Conservation (phyloP, 2,329 filamentous ascomycete species). For the Cordyceps farinosa region DNA sequence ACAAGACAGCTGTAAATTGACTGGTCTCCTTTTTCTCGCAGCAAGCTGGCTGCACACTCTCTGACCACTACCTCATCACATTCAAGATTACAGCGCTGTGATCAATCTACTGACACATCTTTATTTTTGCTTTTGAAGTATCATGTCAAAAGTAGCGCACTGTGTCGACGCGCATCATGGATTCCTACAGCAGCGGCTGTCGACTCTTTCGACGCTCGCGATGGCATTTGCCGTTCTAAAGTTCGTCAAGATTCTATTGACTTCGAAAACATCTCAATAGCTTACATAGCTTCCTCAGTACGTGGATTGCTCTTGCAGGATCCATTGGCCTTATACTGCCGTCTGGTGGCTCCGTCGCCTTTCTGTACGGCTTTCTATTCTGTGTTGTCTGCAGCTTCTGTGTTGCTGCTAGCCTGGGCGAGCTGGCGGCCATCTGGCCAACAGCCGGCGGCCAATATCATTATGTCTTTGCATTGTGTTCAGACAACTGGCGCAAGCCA, state of each 20-base stretch:
- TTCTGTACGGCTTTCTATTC: slow-evolving; percentile 45
- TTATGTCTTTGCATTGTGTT: slow-evolving; percentile 40
- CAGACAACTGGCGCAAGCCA: slow-evolving; percentile 35
- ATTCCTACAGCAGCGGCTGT: slow-evolving; percentile 33
- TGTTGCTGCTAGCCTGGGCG: slow-evolving; percentile 40
- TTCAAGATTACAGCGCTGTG: not conserved
- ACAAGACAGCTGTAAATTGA: not conserved
- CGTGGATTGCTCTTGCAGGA: slow-evolving; percentile 38
- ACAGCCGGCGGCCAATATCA: slow-evolving; percentile 47
- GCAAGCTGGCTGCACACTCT: not conserved
- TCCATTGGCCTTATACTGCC: slow-evolving; percentile 41
- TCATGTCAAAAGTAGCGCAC: not conserved
- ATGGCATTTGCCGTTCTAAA: slow-evolving; percentile 46
- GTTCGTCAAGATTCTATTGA: slow-evolving; percentile 21
- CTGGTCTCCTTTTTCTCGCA: not conserved
- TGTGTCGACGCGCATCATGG: slow-evolving; percentile 20
- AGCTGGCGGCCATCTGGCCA: slow-evolving; percentile 43
- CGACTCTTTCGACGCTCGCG: slow-evolving; percentile 36
- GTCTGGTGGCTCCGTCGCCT: slow-evolving; percentile 39
- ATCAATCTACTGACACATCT: not conserved
- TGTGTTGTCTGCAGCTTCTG: slow-evolving; percentile 43
- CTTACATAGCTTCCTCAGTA: slow-evolving; percentile 19
- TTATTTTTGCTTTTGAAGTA: not conserved
- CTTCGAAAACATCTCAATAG: too few species aligned
- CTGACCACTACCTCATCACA: not conserved